Conservation (phyloP, 1,139 yeast species). For the Tardiomyces depauwii region DNA sequence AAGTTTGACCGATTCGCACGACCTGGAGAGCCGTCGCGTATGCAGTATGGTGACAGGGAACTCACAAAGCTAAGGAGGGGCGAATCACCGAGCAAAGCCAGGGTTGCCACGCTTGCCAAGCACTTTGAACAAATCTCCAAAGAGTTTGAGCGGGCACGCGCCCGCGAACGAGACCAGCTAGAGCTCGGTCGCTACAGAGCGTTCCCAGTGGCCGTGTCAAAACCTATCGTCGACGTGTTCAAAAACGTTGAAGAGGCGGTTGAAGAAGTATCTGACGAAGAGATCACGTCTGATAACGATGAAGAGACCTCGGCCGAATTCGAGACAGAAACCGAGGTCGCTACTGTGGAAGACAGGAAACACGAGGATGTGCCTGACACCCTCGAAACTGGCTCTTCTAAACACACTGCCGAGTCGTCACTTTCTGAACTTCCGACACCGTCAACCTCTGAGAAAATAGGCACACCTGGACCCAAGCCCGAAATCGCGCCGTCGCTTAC, state of each 20-base stretch:
- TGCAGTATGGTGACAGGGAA: not conserved
- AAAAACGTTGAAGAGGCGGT: slow-evolving; percentile 87
- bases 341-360: not conserved
- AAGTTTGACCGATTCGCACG: not conserved
- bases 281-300: slow-evolving; percentile 1
- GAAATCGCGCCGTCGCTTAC: not conserved
- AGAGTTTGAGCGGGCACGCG: slow-evolving; percentile 84
- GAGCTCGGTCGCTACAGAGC: slow-evolving; percentile 59
- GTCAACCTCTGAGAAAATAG: not conserved
- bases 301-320: not conserved
- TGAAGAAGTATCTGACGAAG: slow-evolving; percentile 31
- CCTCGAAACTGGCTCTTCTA: not conserved
- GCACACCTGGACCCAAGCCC: not conserved
- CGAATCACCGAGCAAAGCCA: slow-evolving; percentile 3
- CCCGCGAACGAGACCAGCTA: slow-evolving; percentile 57
- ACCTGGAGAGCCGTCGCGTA: not conserved
- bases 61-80: not conserved
- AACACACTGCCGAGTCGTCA: not conserved
- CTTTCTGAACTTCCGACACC: not conserved
- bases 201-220: slow-evolving; percentile 61
- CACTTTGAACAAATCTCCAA: slow-evolving; percentile 73
- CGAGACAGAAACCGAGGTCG: not conserved
- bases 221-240: slow-evolving; percentile 86
- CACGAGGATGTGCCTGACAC: not conserved
- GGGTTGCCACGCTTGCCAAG: slow-evolving; percentile 30